Base-by-base conservation (phyloP, 495 filamentous ascomycete species). In the Xylaria grammica region DNA sequence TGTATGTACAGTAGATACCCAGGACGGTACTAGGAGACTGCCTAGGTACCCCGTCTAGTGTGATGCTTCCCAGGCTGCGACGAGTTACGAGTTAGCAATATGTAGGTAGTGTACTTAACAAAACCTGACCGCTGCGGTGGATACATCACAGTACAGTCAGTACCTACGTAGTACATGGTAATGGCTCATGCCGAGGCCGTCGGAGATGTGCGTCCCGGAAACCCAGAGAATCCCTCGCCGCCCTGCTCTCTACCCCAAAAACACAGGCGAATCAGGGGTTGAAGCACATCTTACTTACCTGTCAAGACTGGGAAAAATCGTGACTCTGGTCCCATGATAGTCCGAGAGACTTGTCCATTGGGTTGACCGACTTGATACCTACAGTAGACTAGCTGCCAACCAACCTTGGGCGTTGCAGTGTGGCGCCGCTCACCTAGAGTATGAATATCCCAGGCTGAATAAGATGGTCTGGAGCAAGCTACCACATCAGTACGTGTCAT, bases 401-500 rank as follows among this genome's bases (percentile, higher is more conserved):
- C 40, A 17, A 42, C 3, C 8, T 17, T 27, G 22, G 19, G 11
- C 15, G 4, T 29, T 11, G 3, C 6, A 26, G 26, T 11, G 15
- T 1, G 13, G 26, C 6, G 32, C 52, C 52, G 34, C 6, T 30
- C 54, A 58, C 30, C 54, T 26, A 24, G 5, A 42, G 8, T 42
- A 42, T 42, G 40, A 42, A 11, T 6, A 42, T 42, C 40, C 40
- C 40, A 42, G 40, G 40, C 40, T 42, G 40, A 42, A 42, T 42
- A 9, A 6, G 40, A 8, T 19, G 3, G 34, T 53, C 50, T 26
- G 53, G 15, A 42, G 40, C 7, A 42, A 11, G 17, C 6, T 15
- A 42, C 40, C 40, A 42, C n/a, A n/a, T n/a, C 32, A 34, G 32
- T 20, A 59, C 56, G 56, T 59, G 56, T 59, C 56, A 48, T 59